Evolutionary conservation across 768 basidiomycete species (phyloP), one percentile per base, ranked within the genome.

Genomic region (Hypholoma fasciculare): DNA sequence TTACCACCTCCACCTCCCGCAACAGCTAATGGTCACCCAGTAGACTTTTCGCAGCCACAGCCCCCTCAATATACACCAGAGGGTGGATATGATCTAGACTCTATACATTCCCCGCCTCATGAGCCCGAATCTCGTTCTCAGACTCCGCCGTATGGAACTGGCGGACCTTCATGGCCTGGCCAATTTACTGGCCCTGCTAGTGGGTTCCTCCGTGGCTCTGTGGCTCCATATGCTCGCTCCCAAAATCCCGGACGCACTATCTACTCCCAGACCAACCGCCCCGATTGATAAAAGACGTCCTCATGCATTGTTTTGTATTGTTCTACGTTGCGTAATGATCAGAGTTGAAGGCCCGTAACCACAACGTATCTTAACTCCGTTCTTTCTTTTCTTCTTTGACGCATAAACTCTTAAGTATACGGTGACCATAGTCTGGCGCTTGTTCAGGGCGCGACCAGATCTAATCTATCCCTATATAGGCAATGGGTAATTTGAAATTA

Each of bases 221-320:
- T 66, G 16, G 71, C 67, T 34, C 65, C 78, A 5, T 79, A 82
- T 65, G 75, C 75, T 42, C 62, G 72, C 44, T 57, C 67, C 20
- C 77, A 79, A 65, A 84, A 82, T 57, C 77, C 82, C 2, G 85
- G 85, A 56, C 83, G 85, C 63, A 87, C 86, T 30, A 85, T 87
- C 60, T 86, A 87, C 68, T 83, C 85, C 46, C 83, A 84, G 63
- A 72, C 72, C 46, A 69, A 76, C 42, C 72, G 69, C 57, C 67
- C 72, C 49, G 77, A 77, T 58, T 73, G 58, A 70, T 64, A 55
- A 36, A 27, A 16, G 40, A 19, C 49, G 50, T 52, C 12, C 23
- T 26, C 34, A 27, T 47, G 23, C 34, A 19, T 49, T 61, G 42
- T 63, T 44, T 50, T 59, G 16, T 61, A 52, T 57, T 55, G 49